Evolutionary conservation across 495 filamentous ascomycete species (phyloP).

Genomic region (Talaromyces liani): DNA sequence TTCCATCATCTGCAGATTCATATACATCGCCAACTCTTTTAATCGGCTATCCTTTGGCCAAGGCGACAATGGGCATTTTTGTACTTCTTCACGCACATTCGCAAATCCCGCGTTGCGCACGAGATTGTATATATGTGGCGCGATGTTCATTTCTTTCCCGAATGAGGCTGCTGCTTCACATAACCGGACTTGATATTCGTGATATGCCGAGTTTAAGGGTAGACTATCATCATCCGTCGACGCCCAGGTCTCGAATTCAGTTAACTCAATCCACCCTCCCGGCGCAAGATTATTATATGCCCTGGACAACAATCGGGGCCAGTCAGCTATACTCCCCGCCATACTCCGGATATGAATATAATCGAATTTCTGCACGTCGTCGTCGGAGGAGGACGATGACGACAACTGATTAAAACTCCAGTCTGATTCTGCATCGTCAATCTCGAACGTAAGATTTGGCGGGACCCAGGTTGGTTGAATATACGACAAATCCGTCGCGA

Average conservation of each 20-base stretch:
- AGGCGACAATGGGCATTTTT: constrained; percentile 28
- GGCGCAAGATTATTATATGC: constrained; percentile 36
- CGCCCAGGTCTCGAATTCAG: constrained; percentile 38
- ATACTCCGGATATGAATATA: constrained; percentile 44
- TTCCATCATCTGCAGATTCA: constrained; percentile 26
- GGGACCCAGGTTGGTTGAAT: constrained; percentile 28
- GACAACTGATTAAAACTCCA: constrained; percentile 18
- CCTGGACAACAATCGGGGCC: constrained; percentile 29
- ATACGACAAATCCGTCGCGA: constrained; percentile 34
- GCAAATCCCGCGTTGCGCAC: constrained; percentile 46
- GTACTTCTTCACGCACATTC: constrained; percentile 28
- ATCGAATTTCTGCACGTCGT: constrained; percentile 30
- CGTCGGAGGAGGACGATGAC: background rate
- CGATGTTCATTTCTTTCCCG: constrained; percentile 33
- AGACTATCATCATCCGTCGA: constrained; percentile 33
- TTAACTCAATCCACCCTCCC: constrained; percentile 49
- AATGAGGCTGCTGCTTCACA: constrained; percentile 27
- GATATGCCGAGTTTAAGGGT: constrained; percentile 14
- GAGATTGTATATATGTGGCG: constrained; percentile 17
- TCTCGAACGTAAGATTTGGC: constrained; percentile 20
- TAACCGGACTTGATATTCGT: constrained; percentile 23
- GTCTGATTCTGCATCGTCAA: constrained; percentile 20
- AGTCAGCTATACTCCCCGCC: constrained; percentile 38
- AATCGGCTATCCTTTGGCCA: constrained; percentile 44
- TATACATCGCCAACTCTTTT: constrained; percentile 42